Conservation (phyloP, 2,329 filamentous ascomycete species). For the Colletotrichum lentis region DNA sequence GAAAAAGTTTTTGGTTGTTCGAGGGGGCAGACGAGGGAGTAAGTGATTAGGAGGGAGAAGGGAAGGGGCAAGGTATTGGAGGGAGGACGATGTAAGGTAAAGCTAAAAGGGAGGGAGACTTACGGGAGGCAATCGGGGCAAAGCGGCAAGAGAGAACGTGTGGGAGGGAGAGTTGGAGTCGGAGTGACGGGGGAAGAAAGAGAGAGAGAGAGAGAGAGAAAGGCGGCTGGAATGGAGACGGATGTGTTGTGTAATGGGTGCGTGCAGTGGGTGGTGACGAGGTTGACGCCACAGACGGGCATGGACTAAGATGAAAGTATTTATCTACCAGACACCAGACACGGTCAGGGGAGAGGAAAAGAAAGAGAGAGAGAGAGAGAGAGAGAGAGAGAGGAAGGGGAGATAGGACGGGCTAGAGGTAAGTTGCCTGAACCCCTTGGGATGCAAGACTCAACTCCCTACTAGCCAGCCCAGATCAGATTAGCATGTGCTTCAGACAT, state of each 20-base stretch:
- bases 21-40: neutral
- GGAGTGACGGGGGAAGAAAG: slow-evolving; percentile 8
- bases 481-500: slow-evolving; percentile 28
- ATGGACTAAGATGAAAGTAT: slow-evolving; percentile 37
- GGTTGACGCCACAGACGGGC: slow-evolving; percentile 33
- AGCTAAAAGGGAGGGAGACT: slow-evolving; percentile 28
- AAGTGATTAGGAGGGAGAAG: neutral
- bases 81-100: slow-evolving; percentile 25
- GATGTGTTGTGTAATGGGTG: slow-evolving; percentile 25
- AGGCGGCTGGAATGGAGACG: slow-evolving; percentile 28
- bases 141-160: neutral
- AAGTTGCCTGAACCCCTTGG: slow-evolving; percentile 31
- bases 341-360: no score
- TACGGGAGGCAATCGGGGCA: neutral
- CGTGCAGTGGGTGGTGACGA: slow-evolving; percentile 31
- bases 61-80: slow-evolving; percentile 7
- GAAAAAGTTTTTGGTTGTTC: slow-evolving; percentile 19
- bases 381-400: neutral
- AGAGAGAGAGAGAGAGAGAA: neutral
- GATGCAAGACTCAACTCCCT: slow-evolving; percentile 12
- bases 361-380: neutral
- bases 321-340: slow-evolving; percentile 25
- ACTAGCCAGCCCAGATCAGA: slow-evolving; percentile 11
- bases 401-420: slow-evolving; percentile 5
- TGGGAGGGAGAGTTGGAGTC: neutral